Evolutionary conservation across 2,329 filamentous ascomycete species (phyloP).

Genomic region (Bimuria novae-zelandiae): DNA sequence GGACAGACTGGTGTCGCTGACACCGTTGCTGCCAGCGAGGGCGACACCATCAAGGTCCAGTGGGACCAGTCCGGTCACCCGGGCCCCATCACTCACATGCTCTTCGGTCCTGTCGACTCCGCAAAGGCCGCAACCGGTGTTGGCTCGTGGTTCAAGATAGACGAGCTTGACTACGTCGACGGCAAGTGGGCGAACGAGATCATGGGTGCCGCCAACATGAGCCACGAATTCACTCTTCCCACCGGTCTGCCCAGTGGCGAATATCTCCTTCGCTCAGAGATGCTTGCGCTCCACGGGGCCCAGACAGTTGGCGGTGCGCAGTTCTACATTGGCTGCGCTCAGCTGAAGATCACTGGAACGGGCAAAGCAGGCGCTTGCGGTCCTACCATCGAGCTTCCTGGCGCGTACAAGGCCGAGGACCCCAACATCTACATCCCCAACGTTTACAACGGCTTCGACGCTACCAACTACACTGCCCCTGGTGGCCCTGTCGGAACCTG

Average conservation of each 20-base stretch:
- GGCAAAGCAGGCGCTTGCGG: conserved; percentile 43
- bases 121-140: conserved; percentile 39
- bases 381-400: conserved; percentile 49
- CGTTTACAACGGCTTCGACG: conserved; percentile 42
- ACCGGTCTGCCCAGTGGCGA: conserved; percentile 46
- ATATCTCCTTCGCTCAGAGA: conserved; percentile 51
- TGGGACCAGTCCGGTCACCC: conserved; percentile 41
- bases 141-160: conserved; percentile 46
- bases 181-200: conserved; percentile 44
- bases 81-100: conserved; percentile 42
- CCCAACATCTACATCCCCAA: conserved; percentile 44
- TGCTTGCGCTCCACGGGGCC: conserved; percentile 52
- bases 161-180: conserved; percentile 32
- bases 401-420: conserved; percentile 40
- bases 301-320: conserved; percentile 44
- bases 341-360: conserved; percentile 51
- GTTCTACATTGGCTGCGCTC: conserved; percentile 55
- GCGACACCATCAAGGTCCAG: conserved; percentile 40
- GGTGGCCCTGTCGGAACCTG: conserved; percentile 35
- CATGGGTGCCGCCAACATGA: conserved; percentile 46
- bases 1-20: conserved; percentile 30
- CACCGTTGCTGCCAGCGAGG: conserved; percentile 33
- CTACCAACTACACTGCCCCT: conserved; percentile 34
- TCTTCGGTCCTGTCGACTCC: conserved; percentile 60
- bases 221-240: conserved; percentile 45